Conservation (phyloP, 2,329 filamentous ascomycete species). For the Chaetomium sp. region DNA sequence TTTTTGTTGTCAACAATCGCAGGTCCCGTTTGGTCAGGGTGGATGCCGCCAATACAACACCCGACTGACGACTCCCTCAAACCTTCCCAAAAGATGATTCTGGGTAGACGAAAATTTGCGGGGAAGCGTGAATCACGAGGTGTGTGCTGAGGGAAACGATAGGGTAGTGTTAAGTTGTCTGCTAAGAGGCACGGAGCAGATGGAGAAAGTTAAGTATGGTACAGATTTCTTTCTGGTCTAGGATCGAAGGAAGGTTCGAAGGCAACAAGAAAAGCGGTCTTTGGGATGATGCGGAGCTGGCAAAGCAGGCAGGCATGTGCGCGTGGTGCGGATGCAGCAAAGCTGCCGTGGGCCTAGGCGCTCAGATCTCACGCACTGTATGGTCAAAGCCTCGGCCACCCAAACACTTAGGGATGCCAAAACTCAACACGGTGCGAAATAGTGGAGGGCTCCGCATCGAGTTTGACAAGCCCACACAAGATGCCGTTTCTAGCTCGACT, state of each 20-base stretch:
- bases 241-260: slow-evolving; percentile 4
- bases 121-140: slow-evolving; percentile 10
- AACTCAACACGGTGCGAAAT: neutral
- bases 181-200: slow-evolving; percentile 1
- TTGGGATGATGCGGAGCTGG: slow-evolving; percentile 15
- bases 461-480: too few species aligned
- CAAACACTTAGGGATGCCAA: neutral
- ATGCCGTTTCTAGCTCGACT: too few species aligned
- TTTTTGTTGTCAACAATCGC: slow-evolving; percentile 26
- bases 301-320: slow-evolving; percentile 5
- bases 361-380: slow-evolving; percentile 3
- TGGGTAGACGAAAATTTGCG: neutral
- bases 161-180: neutral
- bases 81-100: too few species aligned
- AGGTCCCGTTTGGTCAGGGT: slow-evolving; percentile 18
- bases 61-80: too few species aligned
- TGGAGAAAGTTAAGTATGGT: neutral
- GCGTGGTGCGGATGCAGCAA: too few species aligned
- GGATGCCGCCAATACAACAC: slow-evolving; percentile 21
- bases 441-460: too few species aligned
- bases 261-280: slow-evolving; percentile 10
- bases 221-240: neutral
- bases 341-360: too few species aligned
- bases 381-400: neutral
- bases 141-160: slow-evolving; percentile 18